Evolutionary conservation across 176 grass and related monocot species (phyloP).

Genomic region (Aegilops bicornis): DNA sequence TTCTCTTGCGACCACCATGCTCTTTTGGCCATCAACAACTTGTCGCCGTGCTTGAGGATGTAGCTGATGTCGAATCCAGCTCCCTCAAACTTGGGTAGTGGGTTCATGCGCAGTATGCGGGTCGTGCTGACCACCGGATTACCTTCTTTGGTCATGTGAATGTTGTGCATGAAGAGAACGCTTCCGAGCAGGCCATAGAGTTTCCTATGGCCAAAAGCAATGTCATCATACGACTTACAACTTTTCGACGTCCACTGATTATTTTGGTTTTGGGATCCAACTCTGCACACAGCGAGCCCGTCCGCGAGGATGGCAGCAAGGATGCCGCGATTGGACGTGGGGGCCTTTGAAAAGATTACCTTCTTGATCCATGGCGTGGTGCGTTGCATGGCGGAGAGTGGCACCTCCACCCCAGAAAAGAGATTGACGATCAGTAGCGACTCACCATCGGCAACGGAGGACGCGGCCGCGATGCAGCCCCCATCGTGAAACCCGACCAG

Average conservation of each 20-base stretch:
- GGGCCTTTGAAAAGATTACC: not conserved
- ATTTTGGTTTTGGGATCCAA: not conserved
- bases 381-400: too few relatives aligned
- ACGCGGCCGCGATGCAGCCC: too few relatives aligned
- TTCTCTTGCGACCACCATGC: not conserved
- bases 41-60: not conserved
- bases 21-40: not conserved
- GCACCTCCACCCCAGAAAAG: too few relatives aligned
- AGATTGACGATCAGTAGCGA: too few relatives aligned
- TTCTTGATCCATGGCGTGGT: not conserved
- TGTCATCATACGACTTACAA: not conserved
- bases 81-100: not conserved
- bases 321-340: not conserved
- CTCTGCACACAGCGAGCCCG: not conserved
- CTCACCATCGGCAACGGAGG: too few relatives aligned
- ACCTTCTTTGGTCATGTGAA: not conserved
- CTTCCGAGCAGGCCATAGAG: not conserved
- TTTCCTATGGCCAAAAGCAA: not conserved
- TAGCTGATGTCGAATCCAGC: not conserved
- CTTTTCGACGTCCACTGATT: accelerated
- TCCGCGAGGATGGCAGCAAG: not conserved
- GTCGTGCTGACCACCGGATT: not conserved
- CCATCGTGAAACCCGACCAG: too few relatives aligned
- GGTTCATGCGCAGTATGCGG: not conserved
- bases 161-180: not conserved